These are phyloP conservation scores for Coemansia umbellata DNA, from an alignment of 192 early-diverging fungal species.

Conservation along the genomic window DNA sequence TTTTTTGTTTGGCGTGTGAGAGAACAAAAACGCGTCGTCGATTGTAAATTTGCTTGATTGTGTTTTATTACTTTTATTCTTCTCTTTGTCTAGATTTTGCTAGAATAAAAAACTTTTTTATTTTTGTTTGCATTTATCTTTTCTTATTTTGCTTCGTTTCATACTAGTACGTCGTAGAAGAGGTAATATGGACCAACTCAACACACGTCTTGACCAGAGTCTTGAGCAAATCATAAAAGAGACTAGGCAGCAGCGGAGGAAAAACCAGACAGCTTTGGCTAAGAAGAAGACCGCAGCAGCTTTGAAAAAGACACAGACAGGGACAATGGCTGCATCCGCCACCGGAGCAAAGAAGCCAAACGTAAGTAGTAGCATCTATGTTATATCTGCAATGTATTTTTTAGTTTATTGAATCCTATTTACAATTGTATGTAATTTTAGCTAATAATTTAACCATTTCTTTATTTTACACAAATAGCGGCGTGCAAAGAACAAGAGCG, in stretches of 20 bases:
- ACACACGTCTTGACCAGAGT: slow-evolving; percentile 44
- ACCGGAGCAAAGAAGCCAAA: slow-evolving; percentile 5
- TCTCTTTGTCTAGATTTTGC: background rate
- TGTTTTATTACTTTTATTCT: background rate
- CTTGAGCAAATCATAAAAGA: slow-evolving; percentile 42
- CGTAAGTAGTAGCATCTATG: slow-evolving; percentile 4
- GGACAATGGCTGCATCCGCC: background rate
- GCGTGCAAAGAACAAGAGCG: slow-evolving; percentile 28
- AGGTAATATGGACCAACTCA: slow-evolving; percentile 11
- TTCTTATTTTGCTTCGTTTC: no score
- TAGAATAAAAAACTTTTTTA: no score
- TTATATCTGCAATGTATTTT: background rate
- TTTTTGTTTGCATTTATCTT: no score
- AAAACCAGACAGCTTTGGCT: background rate
- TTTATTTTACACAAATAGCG: slow-evolving; percentile 15
- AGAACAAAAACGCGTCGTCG: no score
- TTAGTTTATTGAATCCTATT: background rate
- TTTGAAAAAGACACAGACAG: background rate
- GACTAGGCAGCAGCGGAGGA: slow-evolving; percentile 4
- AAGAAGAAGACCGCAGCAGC: slow-evolving; percentile 16
- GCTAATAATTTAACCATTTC: background rate
- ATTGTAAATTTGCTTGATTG: background rate
- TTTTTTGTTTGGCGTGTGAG: no score
- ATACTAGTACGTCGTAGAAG: background rate
- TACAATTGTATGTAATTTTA: background rate